A percentile compares a stretch with the other conserved stretches of the same genome.
Evolutionary conservation across 257 asterid genomes (phyloP).

Genomic region (Nicotiana knightiana): DNA sequence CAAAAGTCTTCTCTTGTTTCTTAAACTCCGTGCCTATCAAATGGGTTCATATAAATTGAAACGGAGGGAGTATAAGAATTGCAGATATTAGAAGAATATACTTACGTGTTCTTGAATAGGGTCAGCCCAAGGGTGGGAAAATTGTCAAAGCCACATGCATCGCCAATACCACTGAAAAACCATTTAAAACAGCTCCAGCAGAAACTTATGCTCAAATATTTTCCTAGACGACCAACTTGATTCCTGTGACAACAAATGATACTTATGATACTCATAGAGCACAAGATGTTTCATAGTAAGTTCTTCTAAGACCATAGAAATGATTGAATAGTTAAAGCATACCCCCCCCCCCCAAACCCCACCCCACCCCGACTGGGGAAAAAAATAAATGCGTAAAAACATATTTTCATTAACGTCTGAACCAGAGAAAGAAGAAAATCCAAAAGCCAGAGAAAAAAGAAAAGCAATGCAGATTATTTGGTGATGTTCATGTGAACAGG

Average conservation of each 20-base stretch:
- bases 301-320: not conserved
- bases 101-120: conserved; percentile 76
- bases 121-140: conserved; percentile 80
- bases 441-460: not conserved
- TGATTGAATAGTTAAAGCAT: not conserved
- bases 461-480: not conserved
- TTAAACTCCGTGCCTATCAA: too few species aligned
- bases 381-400: not conserved
- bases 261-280: not conserved
- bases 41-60: too few species aligned
- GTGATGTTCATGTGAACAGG: not conserved
- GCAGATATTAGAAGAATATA: conserved; percentile 4
- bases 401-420: not conserved
- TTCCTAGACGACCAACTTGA: conserved; percentile 83
- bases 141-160: conserved; percentile 92
- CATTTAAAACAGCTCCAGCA: conserved; percentile 93
- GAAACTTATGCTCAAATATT: conserved; percentile 89
- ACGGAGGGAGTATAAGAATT: not conserved
- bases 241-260: conserved; percentile 42
- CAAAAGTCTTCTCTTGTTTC: too few species aligned
- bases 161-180: conserved; percentile 97
- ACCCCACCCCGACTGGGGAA: not conserved
- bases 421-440: not conserved
- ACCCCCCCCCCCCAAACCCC: not conserved
- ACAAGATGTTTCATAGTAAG: not conserved